Conservation (phyloP, 805 yeast genomes). For the Myxozyma udenii region DNA sequence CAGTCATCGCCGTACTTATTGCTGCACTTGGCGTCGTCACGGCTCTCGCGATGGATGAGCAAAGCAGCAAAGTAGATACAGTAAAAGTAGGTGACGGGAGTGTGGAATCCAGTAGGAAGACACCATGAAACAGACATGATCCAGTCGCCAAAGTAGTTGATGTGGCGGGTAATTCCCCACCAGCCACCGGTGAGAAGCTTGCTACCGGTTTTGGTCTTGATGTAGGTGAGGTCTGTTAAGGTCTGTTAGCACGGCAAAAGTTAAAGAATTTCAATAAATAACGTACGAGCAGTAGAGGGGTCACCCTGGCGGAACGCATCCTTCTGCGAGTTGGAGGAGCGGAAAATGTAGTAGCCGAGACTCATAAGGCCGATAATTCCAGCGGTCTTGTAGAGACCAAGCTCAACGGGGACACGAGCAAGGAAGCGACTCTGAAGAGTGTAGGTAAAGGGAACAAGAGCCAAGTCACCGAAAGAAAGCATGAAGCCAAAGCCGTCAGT, state of each 20-base stretch:
- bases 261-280: neutral
- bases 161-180: conserved; percentile 94
- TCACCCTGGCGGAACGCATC: conserved; percentile 77
- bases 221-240: conserved; percentile 49
- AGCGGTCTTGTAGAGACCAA: conserved; percentile 46
- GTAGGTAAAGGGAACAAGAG: conserved; percentile 90
- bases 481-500: conserved; percentile 97
- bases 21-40: conserved; percentile 90
- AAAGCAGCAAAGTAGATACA: conserved; percentile 77
- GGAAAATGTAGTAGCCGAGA: conserved; percentile 77
- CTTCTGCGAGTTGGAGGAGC: conserved; percentile 80
- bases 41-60: conserved; percentile 78
- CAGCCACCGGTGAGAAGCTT: conserved; percentile 84
- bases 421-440: conserved; percentile 81
- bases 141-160: conserved; percentile 95
- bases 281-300: conserved; percentile 49
- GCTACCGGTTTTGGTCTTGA: conserved; percentile 65
- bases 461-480: conserved; percentile 91
- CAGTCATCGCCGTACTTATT: conserved; percentile 82
- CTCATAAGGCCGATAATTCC: conserved; percentile 50
- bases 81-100: conserved; percentile 85
- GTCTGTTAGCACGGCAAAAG: neutral
- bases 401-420: conserved; percentile 56
- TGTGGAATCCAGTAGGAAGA: conserved; percentile 75
- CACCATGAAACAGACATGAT: conserved; percentile 89